phyloP scores from a whole-genome alignment of 345 rosid species.

The Ceriops decandra region DNA sequence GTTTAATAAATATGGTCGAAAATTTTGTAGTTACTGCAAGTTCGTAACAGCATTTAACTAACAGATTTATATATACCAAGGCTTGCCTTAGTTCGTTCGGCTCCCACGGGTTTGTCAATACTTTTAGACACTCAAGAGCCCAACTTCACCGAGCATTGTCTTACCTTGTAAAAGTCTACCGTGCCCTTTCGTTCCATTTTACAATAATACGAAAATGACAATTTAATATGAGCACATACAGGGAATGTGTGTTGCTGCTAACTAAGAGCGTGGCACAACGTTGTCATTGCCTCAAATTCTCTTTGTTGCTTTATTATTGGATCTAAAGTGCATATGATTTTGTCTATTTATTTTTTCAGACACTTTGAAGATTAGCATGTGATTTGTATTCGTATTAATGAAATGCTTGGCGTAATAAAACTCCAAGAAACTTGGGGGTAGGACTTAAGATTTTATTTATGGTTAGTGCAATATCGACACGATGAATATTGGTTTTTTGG shows the following conservation, averaged over 20 bases:
- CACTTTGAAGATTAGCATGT: too few species aligned
- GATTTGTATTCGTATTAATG: too few species aligned
- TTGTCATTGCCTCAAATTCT: not conserved
- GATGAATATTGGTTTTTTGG: too few species aligned
- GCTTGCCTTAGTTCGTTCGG: constrained; percentile 12
- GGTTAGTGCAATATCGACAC: too few species aligned
- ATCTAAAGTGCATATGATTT: not conserved
- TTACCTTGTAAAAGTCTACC: not conserved
- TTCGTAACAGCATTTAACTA: constrained; percentile 15
- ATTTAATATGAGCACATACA: constrained; percentile 13
- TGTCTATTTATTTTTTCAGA: not conserved
- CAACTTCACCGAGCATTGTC: constrained; percentile 18
- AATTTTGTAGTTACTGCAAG: not conserved
- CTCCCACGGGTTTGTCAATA: constrained; percentile 26
- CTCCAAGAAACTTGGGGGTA: too few species aligned
- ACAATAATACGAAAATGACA: not conserved
- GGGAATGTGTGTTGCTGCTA: constrained; percentile 5
- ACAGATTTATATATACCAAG: constrained; percentile 4
- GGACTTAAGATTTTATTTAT: too few species aligned
- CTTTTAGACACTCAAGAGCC: not conserved
- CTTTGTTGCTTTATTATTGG: not conserved
- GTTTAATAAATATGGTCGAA: not conserved
- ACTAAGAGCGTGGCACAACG: not conserved
- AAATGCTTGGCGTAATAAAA: too few species aligned
- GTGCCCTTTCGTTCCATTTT: not conserved